phyloP scores from a whole-genome alignment of 2,329 filamentous ascomycete species.

The Cladosporium austrohemisphaericum region DNA sequence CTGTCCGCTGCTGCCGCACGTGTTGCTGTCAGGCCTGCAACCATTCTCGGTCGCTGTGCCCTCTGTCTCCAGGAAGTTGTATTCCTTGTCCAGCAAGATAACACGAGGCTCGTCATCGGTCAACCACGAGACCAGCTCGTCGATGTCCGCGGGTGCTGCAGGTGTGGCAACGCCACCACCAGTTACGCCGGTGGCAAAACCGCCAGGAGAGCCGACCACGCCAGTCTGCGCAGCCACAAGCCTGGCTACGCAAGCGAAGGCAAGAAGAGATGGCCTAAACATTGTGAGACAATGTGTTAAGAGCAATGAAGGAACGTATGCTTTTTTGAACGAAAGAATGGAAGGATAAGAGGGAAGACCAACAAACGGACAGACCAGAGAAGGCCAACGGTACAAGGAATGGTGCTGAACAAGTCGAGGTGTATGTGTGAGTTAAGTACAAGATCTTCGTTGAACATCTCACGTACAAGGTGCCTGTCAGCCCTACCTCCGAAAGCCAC shows the following conservation, averaged over 20 bases:
- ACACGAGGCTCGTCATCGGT: slow-evolving; percentile 51
- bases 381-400: not conserved
- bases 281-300: not conserved
- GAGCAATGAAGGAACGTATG: not conserved
- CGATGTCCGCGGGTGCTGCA: slow-evolving; percentile 42
- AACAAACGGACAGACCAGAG: not conserved
- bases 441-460: no score
- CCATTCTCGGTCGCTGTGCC: slow-evolving; percentile 39
- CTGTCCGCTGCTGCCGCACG: slow-evolving; percentile 54
- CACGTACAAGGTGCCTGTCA: no score
- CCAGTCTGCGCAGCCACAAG: slow-evolving; percentile 6
- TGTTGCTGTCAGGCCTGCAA: slow-evolving; percentile 55
- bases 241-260: not conserved
- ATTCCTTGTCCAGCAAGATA: slow-evolving; percentile 54
- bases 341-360: not conserved
- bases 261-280: not conserved
- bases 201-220: slow-evolving; percentile 40
- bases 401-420: not conserved
- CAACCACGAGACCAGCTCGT: slow-evolving; percentile 58
- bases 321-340: not conserved
- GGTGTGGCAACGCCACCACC: slow-evolving; percentile 55
- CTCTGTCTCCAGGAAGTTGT: slow-evolving; percentile 51
- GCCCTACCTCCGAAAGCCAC: no score
- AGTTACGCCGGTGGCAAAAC: slow-evolving; percentile 54
- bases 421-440: not conserved